phyloP scores from a whole-genome alignment of 768 basidiomycete species.

The Boletellus emodensis region DNA sequence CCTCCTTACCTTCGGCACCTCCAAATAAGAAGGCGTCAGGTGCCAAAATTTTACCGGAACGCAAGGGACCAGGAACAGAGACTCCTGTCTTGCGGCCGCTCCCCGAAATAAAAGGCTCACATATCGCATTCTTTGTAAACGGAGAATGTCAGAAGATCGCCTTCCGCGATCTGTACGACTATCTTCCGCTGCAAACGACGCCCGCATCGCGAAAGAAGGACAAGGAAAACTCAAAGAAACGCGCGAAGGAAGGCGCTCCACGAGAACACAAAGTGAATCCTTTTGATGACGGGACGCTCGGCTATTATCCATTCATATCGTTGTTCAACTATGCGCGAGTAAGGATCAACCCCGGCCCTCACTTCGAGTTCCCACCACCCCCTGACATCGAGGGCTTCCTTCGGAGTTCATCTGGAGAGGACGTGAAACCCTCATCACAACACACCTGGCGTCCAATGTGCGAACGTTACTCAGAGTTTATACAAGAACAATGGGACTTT shows the following conservation, averaged over 20 bases:
- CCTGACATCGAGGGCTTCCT: slow-evolving; percentile 70
- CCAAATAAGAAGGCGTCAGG: slow-evolving; percentile 61
- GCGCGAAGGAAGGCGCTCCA: slow-evolving; percentile 56
- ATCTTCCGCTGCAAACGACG: slow-evolving; percentile 70
- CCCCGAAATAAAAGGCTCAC: slow-evolving; percentile 65
- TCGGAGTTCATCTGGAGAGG: slow-evolving; percentile 30
- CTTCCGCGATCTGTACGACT: slow-evolving; percentile 87
- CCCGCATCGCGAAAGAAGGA: slow-evolving; percentile 55
- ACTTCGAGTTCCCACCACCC: slow-evolving; percentile 79
- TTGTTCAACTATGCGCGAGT: slow-evolving; percentile 88
- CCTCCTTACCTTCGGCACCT: slow-evolving; percentile 52
- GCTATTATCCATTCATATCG: slow-evolving; percentile 94
- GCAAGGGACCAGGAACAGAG: slow-evolving; percentile 34
- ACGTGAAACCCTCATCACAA: slow-evolving; percentile 24
- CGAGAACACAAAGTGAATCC: slow-evolving; percentile 78
- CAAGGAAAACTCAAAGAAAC: slow-evolving; percentile 52
- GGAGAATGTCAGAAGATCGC: slow-evolving; percentile 81
- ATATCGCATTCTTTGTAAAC: slow-evolving; percentile 88
- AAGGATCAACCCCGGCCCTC: slow-evolving; percentile 82
- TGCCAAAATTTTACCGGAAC: slow-evolving; percentile 66
- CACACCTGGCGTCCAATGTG: slow-evolving; percentile 73
- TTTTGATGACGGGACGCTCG: slow-evolving; percentile 91
- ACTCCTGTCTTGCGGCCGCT: slow-evolving; percentile 54
- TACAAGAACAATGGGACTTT: slow-evolving; percentile 74
- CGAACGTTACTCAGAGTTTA: slow-evolving; percentile 84